Evolutionary conservation across 495 filamentous ascomycete species (phyloP).

Genomic region (Penicillium subrubescens): DNA sequence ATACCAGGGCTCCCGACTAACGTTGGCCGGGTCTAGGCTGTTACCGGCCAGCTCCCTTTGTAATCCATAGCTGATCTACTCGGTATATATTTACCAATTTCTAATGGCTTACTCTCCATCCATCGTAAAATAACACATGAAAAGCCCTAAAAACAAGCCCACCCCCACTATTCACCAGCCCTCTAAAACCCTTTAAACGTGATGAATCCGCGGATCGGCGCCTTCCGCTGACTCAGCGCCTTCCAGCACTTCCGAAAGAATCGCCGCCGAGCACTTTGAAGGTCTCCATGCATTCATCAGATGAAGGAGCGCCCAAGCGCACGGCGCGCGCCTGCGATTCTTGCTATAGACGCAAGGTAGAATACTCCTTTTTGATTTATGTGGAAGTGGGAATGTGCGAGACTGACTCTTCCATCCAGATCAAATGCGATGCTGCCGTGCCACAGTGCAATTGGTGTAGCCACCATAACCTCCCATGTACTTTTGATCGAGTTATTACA

Average conservation of each 20-base stretch:
- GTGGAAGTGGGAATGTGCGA: not conserved
- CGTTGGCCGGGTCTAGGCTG: not conserved
- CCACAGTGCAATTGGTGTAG: slow-evolving; percentile 56
- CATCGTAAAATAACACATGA: not conserved
- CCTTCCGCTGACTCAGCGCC: slow-evolving; percentile 23
- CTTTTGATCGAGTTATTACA: slow-evolving; percentile 43
- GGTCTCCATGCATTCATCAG: slow-evolving; percentile 18
- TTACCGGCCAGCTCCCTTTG: not conserved
- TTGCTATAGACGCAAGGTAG: slow-evolving; percentile 53
- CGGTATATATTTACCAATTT: not conserved
- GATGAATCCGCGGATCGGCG: not conserved
- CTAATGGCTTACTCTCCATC: not conserved
- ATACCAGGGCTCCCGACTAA: not conserved
- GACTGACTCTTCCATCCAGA: slow-evolving; percentile 31
- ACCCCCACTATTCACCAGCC: not conserved
- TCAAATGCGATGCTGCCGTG: slow-evolving; percentile 51
- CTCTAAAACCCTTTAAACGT: not conserved
- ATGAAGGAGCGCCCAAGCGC: slow-evolving; percentile 28
- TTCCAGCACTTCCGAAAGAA: not conserved
- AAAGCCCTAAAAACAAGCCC: not conserved
- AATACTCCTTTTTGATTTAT: not conserved
- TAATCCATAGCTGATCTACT: not conserved
- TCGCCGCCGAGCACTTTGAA: slow-evolving; percentile 2
- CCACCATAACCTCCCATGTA: slow-evolving; percentile 52
- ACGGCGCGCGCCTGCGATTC: slow-evolving; percentile 51